Conservation (phyloP, 495 filamentous ascomycete species). For the Immersiella caudata region DNA sequence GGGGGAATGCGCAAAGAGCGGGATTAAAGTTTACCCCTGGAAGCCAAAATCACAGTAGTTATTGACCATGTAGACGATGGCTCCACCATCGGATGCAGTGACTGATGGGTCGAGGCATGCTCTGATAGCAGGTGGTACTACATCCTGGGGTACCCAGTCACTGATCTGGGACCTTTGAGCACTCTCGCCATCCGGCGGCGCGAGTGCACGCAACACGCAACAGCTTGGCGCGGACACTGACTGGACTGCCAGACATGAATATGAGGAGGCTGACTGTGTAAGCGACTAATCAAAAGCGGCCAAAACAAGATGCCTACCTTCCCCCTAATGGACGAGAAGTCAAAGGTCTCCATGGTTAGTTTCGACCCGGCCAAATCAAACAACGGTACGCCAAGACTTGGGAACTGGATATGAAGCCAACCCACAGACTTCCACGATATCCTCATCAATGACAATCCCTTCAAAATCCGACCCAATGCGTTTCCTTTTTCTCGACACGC, state of each 20-base stretch:
- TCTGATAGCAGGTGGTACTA: slow-evolving; percentile 10
- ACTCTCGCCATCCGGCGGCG: not conserved
- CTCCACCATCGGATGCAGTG: not conserved
- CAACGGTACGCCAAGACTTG: not conserved
- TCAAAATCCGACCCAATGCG: slow-evolving; percentile 4
- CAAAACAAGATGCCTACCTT: too few species aligned
- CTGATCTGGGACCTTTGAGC: not conserved
- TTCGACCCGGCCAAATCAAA: slow-evolving; percentile 8
- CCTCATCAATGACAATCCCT: not conserved
- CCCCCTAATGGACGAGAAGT: too few species aligned
- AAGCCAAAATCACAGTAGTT: slow-evolving; percentile 17
- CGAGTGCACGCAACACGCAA: slow-evolving; percentile 9
- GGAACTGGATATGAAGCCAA: slow-evolving; percentile 4
- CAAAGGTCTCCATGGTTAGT: slow-evolving; percentile 8
- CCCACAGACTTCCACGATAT: slow-evolving; percentile 15
- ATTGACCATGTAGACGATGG: slow-evolving; percentile 19
- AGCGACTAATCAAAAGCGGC: not conserved
- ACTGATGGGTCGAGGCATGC: slow-evolving; percentile 3
- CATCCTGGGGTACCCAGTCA: slow-evolving; percentile 19
- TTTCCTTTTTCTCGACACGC: slow-evolving; percentile 6
- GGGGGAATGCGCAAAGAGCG: too few species aligned
- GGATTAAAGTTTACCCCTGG: too few species aligned
- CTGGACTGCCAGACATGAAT: not conserved
- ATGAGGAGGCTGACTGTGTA: not conserved
- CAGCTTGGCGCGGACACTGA: not conserved